These are phyloP conservation scores for Balansia obtecta DNA, from an alignment of 2,329 filamentous ascomycete genomes.

Conservation along the genomic window DNA sequence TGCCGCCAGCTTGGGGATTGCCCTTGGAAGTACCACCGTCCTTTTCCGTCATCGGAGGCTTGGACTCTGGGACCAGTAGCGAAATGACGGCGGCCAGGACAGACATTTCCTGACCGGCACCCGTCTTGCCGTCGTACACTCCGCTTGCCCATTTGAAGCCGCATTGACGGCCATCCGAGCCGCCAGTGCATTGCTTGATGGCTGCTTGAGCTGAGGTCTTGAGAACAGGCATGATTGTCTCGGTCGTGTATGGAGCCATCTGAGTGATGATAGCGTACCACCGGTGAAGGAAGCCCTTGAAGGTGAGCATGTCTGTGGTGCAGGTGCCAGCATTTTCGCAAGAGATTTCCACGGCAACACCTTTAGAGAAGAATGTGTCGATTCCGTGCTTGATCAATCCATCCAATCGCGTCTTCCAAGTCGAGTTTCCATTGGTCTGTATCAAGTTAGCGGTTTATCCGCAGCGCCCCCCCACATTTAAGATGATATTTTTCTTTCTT, in stretches of 20 bases:
- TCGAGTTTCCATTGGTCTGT: constrained; percentile 32
- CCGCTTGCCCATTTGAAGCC: constrained; percentile 41
- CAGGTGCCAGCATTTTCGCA: constrained; percentile 46
- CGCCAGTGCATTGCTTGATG: constrained; percentile 41
- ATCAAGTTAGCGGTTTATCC: background rate
- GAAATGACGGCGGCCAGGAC: constrained; percentile 43
- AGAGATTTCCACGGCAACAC: constrained; percentile 46
- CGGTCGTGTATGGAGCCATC: constrained; percentile 39
- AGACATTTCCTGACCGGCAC: constrained; percentile 49
- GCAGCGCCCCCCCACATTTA: too few species aligned
- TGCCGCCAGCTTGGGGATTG: constrained; percentile 28
- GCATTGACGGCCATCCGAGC: constrained; percentile 34
- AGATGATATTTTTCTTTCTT: background rate
- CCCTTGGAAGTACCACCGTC: constrained; percentile 40
- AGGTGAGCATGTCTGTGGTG: constrained; percentile 50
- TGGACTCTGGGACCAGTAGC: constrained; percentile 31
- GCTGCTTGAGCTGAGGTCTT: constrained; percentile 40
- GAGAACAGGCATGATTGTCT: constrained; percentile 38
- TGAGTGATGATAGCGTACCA: constrained; percentile 42
- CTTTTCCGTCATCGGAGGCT: constrained; percentile 29
- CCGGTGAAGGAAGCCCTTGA: constrained; percentile 47
- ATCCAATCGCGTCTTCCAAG: constrained; percentile 39
- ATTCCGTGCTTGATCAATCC: constrained; percentile 25
- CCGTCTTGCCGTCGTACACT: constrained; percentile 39
- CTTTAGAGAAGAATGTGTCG: constrained; percentile 39